Base-by-base conservation (phyloP, 306 rosid genomes). In the Lathyrus aphaca region DNA sequence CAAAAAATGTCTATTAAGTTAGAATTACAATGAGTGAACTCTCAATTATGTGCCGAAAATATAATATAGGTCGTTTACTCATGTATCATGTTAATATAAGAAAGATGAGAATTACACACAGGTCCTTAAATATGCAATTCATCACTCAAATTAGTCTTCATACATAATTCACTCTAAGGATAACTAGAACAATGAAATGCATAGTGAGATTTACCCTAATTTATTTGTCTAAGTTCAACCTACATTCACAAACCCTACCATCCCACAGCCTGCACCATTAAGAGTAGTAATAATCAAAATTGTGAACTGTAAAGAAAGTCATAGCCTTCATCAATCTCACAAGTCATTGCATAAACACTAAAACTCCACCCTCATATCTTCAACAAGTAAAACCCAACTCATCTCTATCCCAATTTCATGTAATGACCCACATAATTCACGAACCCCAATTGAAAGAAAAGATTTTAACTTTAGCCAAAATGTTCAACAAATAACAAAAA, bases 371-470 rank as follows among this genome's bases (percentile, higher is more conserved):
- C 48, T 13, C 44, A n/a, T 16, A 0, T 46, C 43, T 46, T 66
- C 44, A 66, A 66, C 30, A 32, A 66, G 30, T 46, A 32, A 38
- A 67, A 10, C 60, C 35, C 15, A 49, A 2, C 35, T 67, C 11
- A 11, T 16, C 18, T 3, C 35, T 11, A 11, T 32, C 4, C 62
- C 21, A 54, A 54, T 39, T 64, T 8, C 23, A 42, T 43, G 11
- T 44, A 44, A 44, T 9, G 16, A 54, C 39, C 78, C 15, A 13
- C 21, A 74, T 40, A 64, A 55, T 18, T 64, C 9, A 64, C 35
- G 1, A 78, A 48, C 74, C 53, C 58, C 51, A 61, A 32, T 66
- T 51, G 13, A 53, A 53, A 5, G 29, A 67, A 59, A 57, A 38
- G 10, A 6, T 9, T 29, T 9, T 3, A 23, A 40, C 4, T 58